Base-by-base conservation (phyloP, 1,139 yeast genomes). In the Debaryomycetaceae sp. region DNA sequence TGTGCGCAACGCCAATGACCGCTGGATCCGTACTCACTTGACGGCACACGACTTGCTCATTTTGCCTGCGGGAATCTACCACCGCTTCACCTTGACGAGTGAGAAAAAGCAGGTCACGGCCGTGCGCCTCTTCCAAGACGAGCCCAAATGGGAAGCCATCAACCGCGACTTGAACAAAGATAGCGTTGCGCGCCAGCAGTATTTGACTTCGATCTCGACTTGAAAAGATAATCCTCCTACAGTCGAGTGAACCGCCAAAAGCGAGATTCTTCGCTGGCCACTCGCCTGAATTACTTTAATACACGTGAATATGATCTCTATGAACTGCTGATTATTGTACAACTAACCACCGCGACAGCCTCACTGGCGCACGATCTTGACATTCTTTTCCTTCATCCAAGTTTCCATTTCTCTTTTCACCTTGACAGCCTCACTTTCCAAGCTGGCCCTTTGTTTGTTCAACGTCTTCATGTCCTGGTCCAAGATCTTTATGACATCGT, bases 71-170 rank as follows among this genome's bases (percentile, higher is more conserved):
- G 97, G 97, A 0, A 86, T 89, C 30, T 89, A 84, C 56, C 97
- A 89, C 58, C 71, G 97, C 18, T 89, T 89, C 57, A 86, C 96
- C 1, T 66, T 89, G 44, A 71, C 88, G 5, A 50, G 59, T 42
- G 57, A 61, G 9, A 52, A 61, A 34, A 76, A 80, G 51, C 71
- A 71, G 44, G 81, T 89, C 44, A 72, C 74, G 42, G 96, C 97
- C 5, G 57, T 84, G 49, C 67, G 98, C 41, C 63, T 91, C 44
- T 91, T 91, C 64, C 79, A 86, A 57, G 96, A 88, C 46, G 96
- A 89, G 58, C 97, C 97, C 19, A 88, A 86, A 53, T 91, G 98
- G 97, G 77, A 83, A 35, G 96, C 97, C 7, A 74, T 85, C 48
- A 76, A 79, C 51, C 72, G 95, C 41, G 69, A 58, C 20, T 51